Conservation (phyloP, 495 filamentous ascomycete species). For the Penicillium maclennaniae region DNA sequence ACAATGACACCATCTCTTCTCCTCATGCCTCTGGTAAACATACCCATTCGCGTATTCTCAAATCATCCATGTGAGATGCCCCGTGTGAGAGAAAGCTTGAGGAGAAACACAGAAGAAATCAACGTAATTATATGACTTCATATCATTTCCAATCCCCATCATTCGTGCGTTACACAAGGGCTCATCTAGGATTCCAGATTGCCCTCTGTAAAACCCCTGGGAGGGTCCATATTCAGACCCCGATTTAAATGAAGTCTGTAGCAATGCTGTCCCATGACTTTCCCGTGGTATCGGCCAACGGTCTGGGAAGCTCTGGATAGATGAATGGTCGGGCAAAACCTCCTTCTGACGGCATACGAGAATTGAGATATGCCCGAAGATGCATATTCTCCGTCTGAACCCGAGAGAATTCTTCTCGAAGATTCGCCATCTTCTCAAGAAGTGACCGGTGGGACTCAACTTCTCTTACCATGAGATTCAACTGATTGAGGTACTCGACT, state of each 20-base stretch:
- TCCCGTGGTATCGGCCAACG: conserved; percentile 14
- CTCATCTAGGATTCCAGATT: neutral
- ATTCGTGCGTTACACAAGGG: neutral
- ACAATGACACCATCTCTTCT: too few relatives aligned
- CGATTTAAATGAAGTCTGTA: conserved; percentile 24
- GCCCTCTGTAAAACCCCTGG: neutral
- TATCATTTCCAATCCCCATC: neutral
- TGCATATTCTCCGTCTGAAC: conserved; percentile 24
- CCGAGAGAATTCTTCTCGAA: conserved; percentile 20
- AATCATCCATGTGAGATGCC: neutral
- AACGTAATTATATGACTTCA: neutral
- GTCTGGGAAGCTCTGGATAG: conserved; percentile 7
- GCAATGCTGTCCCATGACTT: conserved; percentile 30
- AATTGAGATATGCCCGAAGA: conserved; percentile 19
- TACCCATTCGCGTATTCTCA: neutral
- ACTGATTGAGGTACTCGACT: conserved; percentile 17
- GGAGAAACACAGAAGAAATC: neutral
- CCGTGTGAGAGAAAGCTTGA: neutral
- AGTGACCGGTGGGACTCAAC: conserved; percentile 16
- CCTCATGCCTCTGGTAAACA: too few relatives aligned
- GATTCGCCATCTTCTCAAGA: conserved; percentile 13
- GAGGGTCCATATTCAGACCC: neutral
- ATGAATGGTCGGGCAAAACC: conserved; percentile 3
- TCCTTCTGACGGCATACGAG: conserved; percentile 11
- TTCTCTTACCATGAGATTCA: conserved; percentile 22